A percentile compares a stretch with the other conserved stretches of the same genome.
These are phyloP conservation scores for Solanum aculeatissimum DNA, from an alignment of 305 asterid genomes.

Conservation along the genomic window DNA sequence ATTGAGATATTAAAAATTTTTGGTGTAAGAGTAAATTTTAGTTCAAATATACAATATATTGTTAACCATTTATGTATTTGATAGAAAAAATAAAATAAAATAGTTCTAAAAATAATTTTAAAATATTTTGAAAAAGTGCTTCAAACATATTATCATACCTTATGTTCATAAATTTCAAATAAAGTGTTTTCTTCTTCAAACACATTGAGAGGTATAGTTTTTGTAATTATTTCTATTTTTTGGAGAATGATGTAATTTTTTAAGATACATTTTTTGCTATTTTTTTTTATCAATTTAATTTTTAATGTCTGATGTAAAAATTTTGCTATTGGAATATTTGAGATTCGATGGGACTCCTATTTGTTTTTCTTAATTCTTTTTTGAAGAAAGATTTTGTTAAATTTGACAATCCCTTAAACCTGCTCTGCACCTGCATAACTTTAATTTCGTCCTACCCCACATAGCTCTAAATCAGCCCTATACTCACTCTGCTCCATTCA, in stretches of 20 bases:
- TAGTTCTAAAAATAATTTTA: no score
- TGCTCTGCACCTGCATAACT: no score
- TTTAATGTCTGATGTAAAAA: neutral
- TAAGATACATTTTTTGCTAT: neutral
- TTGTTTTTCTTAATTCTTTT: neutral
- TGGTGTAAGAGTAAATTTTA: neutral
- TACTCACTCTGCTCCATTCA: no score
- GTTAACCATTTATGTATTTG: neutral
- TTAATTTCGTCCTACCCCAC: no score
- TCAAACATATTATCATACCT: no score
- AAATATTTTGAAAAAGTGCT: no score
- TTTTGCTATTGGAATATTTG: neutral
- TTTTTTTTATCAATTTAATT: neutral
- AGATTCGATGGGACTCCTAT: neutral
- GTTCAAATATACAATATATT: no score
- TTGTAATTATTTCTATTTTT: neutral
- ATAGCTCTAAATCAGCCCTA: no score
- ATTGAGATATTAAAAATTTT: neutral
- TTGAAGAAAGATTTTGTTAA: neutral
- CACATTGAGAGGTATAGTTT: neutral
- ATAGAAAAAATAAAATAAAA: no score
- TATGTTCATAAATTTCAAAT: no score
- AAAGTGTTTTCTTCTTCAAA: no score
- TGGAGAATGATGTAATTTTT: neutral
- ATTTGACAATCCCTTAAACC: no score